Evolutionary conservation across 495 filamentous ascomycete genomes (phyloP), one percentile per base, ranked within the genome.

Genomic region (Tuber umbilicatum): DNA sequence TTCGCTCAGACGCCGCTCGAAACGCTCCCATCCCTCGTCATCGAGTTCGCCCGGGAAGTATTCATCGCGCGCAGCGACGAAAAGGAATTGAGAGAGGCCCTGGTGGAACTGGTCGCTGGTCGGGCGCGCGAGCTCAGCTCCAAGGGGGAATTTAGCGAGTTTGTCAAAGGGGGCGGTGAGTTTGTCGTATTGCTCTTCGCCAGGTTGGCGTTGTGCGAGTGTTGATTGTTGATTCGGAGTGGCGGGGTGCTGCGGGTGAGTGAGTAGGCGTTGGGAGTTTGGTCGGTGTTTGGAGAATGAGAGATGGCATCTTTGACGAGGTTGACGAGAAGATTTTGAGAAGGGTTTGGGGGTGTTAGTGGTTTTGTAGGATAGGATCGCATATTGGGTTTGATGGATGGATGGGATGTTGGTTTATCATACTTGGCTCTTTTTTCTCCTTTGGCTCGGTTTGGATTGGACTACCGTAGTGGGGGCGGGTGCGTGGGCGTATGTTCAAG

Each of bases 151-250:
- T 77, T 77, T 27, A 77, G 71, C 38, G 69, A 77, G n/a, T 77
- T 77, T 72, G 38, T 77, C 35, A 69, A 73, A 38, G 71, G 71
- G 50, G 75, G 75, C 14, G 75, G 75, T 71, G 75, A 77, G 75
- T 77, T 77, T 77, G 75, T 77, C 17, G 75, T 77, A 64, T 31
- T 64, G 55, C 55, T 64, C 55, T 64, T 64, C 55, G 55, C 55
- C 55, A 64, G 55, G 55, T 31, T 64, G 55, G 55, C 55, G 55
- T 64, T 64, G 55, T 64, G 55, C 55, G 55, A 64, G 55, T 64
- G 55, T 64, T 64, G 55, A 64, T 64, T 64, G 55, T 64, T 64
- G 55, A 64, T 64, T 64, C 55, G 55, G 55, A 64, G 31, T 31
- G 55, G n/a, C 55, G 55, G 55, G 55, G n/a, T 31, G 55, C 14